Base-by-base conservation (phyloP, 805 yeast genomes). In the Ogataea trehalophila region DNA sequence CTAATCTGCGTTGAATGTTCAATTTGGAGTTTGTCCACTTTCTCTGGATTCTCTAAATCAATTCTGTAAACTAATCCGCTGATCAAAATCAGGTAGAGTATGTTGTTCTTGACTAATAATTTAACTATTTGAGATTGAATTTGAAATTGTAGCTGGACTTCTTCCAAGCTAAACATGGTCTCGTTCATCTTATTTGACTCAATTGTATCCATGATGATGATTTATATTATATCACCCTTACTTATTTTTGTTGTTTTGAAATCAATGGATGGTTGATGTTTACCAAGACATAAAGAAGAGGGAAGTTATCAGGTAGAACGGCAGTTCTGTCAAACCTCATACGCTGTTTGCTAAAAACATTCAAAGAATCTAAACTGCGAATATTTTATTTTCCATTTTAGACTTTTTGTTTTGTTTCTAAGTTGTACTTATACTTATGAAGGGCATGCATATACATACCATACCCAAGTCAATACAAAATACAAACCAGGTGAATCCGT, bases 41-140 rank as follows among this genome's bases (percentile, higher is more conserved):
- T 71, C 34, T 83, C 79, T 1, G 94, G 94, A 43, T 73, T 72
- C 43, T 79, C 81, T 52, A 86, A 66, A 55, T 85, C 81, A 33
- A 87, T 84, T n/a, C 85, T 65, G 53, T 77, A 77, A n/a, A 86
- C 64, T 15, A 72, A 58, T 1, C 85, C 83, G 8, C 73, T 65
- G 42, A 68, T 68, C 47, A 81, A 68, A 0, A 83, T 79, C 41
- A 85, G 66, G 47, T 77, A 73, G 37, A 86, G 72, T 6, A 76
- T 65, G 55, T 85, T 85, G 49, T 73, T 70, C 20, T 73, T 66
- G 6, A 83, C 88, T 16, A 71, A 74, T 42, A 85, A 60, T n/a
- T 75, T 64, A 6, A 69, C 66, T 13, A 85, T 73, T 23, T 72
- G 42, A 2, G 61, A 50, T 20, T 55, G 49, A 7, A 67, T 45